Percentiles rank a stretch among this genome's conserved stretches.
Evolutionary conservation across 2,329 filamentous ascomycete genomes (phyloP).

Genomic region (Cladophialophora chaetospira): DNA sequence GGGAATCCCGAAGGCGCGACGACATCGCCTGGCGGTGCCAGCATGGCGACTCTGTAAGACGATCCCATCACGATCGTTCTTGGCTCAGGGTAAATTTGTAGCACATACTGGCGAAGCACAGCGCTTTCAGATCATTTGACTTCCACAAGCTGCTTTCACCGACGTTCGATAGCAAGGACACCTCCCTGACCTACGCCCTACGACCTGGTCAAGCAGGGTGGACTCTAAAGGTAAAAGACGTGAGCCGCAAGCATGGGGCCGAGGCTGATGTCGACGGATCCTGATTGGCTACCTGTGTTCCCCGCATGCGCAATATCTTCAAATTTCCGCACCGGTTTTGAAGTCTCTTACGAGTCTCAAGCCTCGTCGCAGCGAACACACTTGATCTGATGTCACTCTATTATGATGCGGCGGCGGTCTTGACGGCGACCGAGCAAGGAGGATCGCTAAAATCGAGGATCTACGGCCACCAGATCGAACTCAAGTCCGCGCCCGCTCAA

Average conservation of each 20-base stretch:
- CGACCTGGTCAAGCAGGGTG: neutral
- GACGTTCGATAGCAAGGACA: too few relatives aligned
- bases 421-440: conserved; percentile 58
- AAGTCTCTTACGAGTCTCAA: too few relatives aligned
- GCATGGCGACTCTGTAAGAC: conserved; percentile 16
- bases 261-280: neutral
- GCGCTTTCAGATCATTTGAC: too few relatives aligned
- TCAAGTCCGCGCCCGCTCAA: conserved; percentile 78
- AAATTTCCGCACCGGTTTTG: neutral
- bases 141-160: too few relatives aligned
- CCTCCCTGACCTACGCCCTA: neutral
- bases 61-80: neutral
- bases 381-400: conserved; percentile 94
- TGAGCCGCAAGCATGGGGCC: too few relatives aligned
- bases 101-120: too few relatives aligned
- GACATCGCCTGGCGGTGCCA: conserved; percentile 26
- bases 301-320: neutral
- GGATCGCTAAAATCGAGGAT: conserved; percentile 86
- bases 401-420: conserved; percentile 79
- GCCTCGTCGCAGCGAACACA: too few relatives aligned
- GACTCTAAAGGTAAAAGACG: too few relatives aligned
- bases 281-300: conserved; percentile 1
- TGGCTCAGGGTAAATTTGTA: neutral
- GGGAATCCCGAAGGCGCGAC: conserved; percentile 33
- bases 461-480: conserved; percentile 67